These are phyloP conservation scores for Colletotrichum spinosum DNA, from an alignment of 2,329 filamentous ascomycete species.

Conservation along the genomic window DNA sequence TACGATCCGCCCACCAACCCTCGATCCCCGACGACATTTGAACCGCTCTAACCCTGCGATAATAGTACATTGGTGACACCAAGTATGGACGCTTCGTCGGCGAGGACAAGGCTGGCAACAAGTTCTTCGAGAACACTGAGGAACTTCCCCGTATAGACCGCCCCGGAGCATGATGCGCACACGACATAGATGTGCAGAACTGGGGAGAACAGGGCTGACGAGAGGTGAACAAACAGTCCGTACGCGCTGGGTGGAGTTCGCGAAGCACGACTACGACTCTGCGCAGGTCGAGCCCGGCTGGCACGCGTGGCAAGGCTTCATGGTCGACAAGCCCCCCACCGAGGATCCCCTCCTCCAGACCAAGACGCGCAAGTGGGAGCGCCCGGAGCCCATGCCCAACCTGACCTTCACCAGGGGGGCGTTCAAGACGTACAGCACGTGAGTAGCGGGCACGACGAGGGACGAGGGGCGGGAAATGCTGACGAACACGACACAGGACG, in stretches of 20 bases:
- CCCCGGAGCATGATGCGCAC: conserved; percentile 12
- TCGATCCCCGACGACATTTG: conserved; percentile 36
- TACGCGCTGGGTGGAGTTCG: conserved; percentile 98
- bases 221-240: conserved; percentile 70
- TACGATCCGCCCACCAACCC: conserved; percentile 63
- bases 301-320: conserved; percentile 98
- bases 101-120: conserved; percentile 93
- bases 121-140: conserved; percentile 95
- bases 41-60: conserved; percentile 36
- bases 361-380: conserved; percentile 80
- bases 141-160: conserved; percentile 83
- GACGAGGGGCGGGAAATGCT: not conserved
- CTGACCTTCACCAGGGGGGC: conserved; percentile 81
- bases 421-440: conserved; percentile 97
- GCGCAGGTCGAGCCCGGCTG: conserved; percentile 94
- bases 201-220: conserved; percentile 30
- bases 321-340: conserved; percentile 86
- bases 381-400: conserved; percentile 77
- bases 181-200: not conserved
- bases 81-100: conserved; percentile 91
- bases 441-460: conserved; percentile 54
- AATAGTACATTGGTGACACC: conserved; percentile 83
- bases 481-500: conserved; percentile 48
- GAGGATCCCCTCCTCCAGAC: conserved; percentile 79
- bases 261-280: conserved; percentile 84